Evolutionary conservation across 148 eudicot genomes (phyloP).

Genomic region (Cornus controversa): DNA sequence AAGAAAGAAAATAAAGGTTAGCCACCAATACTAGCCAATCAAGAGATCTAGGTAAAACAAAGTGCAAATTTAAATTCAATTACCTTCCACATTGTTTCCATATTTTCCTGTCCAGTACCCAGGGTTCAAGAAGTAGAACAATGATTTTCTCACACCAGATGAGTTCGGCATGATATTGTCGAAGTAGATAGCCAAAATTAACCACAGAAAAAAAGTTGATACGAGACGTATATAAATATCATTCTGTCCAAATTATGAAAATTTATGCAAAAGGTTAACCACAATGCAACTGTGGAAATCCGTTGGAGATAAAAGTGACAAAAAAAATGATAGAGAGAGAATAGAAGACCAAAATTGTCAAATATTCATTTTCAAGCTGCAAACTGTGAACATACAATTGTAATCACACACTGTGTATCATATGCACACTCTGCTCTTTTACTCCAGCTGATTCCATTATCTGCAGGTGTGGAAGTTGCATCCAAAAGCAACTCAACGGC

Average conservation of each 20-base stretch:
- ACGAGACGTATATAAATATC: slow-evolving; percentile 61
- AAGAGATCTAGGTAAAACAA: neutral
- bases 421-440: slow-evolving; percentile 48
- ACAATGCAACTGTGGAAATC: neutral
- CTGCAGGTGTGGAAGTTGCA: slow-evolving; percentile 52
- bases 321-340: neutral
- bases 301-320: neutral
- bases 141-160: slow-evolving; percentile 77
- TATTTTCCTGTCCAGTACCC: slow-evolving; percentile 86
- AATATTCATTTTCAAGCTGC: neutral
- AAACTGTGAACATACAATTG: slow-evolving; percentile 42
- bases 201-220: slow-evolving; percentile 54
- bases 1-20: neutral
- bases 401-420: slow-evolving; percentile 53
- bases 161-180: slow-evolving; percentile 83
- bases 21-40: slow-evolving; percentile 1
- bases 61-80: slow-evolving; percentile 9
- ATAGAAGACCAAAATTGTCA: neutral
- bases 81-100: slow-evolving; percentile 72
- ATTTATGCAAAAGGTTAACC: neutral
- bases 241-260: slow-evolving; percentile 43
- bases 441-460: slow-evolving; percentile 74
- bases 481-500: slow-evolving; percentile 54
- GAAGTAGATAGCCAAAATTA: slow-evolving; percentile 80
- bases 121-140: slow-evolving; percentile 68